phyloP scores from a whole-genome alignment of 345 rosid species.

The Murraya paniculata region DNA sequence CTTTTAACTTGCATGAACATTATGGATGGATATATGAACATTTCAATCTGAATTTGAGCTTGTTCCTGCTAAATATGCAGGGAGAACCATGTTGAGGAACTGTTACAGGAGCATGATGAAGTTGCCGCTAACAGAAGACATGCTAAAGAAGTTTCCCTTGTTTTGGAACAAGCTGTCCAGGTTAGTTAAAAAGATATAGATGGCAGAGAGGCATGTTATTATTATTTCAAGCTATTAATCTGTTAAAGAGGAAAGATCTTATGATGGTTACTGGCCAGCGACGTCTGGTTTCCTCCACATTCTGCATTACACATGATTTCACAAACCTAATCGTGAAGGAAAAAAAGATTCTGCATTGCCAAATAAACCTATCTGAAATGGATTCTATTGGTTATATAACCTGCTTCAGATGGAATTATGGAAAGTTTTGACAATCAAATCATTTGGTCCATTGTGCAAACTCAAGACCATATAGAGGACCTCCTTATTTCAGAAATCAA shows the following conservation, averaged over 20 bases:
- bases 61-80: slow-evolving; percentile 17
- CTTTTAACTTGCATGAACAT: neutral
- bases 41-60: neutral
- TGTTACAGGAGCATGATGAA: slow-evolving; percentile 38
- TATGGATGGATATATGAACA: neutral
- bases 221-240: neutral
- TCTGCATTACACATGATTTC: neutral
- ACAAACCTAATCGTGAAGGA: too few relatives aligned
- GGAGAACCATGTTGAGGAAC: slow-evolving; percentile 33
- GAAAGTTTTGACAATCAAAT: neutral
- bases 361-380: neutral
- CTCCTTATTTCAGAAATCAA: neutral
- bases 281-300: neutral
- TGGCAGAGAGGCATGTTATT: too few relatives aligned
- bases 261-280: neutral
- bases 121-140: slow-evolving; percentile 22
- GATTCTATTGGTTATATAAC: neutral
- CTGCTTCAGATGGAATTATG: neutral
- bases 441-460: neutral
- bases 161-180: slow-evolving; percentile 36
- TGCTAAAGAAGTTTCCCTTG: slow-evolving; percentile 15
- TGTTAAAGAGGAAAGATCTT: neutral
- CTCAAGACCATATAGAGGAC: neutral
- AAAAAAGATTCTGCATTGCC: neutral
- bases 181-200: slow-evolving; percentile 20